Base-by-base conservation (phyloP, 2,329 filamentous ascomycete species). In the Ceratocystis colombiana region DNA sequence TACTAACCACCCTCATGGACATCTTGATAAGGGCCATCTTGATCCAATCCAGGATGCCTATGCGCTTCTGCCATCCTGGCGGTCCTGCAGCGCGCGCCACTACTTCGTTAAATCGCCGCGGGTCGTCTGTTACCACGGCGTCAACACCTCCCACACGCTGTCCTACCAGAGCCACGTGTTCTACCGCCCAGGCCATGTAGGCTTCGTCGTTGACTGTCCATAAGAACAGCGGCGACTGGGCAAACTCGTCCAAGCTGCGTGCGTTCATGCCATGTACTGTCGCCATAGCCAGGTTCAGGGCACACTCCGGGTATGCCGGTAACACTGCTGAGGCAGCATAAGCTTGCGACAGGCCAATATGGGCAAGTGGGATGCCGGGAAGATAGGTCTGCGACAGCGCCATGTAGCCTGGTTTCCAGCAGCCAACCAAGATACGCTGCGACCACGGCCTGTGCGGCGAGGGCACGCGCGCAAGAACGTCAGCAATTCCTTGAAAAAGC, bases 121-220 rank as follows among this genome's bases (percentile, higher is more conserved):
- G 89, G 70, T 96, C 86, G 72, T 96, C 92, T 0, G 91, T 96
- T 64, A 96, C 86, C 3, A 96, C 87, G 0, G 89, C 92, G 71
- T 96, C 89, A 0, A 96, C 75, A 10, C 66, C 69, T 20, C 71
- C 68, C 20, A 68, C 15, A 15, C 53, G 57, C 28, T 68, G 66
- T 3, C 64, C 66, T 15, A 68, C 59, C 62, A 76, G 75, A 68
- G 72, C 72, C 3, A 71, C 70, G 45, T 66, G 48, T 30, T 64
- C 64, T 44, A 96, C 84, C 69, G 84, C 82, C 90, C 90, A 96
- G 71, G 85, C 82, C 92, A 97, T 96, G 75, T 85, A 83, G 62
- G 80, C 79, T 69, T 84, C 82, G 15, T 88, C 82, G 73, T 97
- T 96, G 63, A 96, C 88, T 0, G 92, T 96, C 93, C 93, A 97